Conservation (phyloP, 257 asterid species). For the Scutellaria barbata region DNA sequence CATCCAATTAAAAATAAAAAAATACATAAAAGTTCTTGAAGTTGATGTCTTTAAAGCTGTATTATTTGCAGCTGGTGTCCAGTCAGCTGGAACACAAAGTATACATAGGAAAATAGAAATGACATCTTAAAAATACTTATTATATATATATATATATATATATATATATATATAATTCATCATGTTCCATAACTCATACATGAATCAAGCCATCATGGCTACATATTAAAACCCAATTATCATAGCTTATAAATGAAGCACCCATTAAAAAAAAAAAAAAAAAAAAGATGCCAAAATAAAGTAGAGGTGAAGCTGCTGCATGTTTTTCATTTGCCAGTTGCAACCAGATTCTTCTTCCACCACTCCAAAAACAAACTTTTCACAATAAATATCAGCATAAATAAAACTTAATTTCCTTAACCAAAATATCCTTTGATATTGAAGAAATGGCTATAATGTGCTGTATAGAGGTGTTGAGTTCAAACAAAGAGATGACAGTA, state of each 20-base stretch:
- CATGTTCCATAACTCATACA: too few relatives aligned
- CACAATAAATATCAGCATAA: background rate
- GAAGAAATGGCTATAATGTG: slow-evolving; percentile 36
- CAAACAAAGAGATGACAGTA: slow-evolving; percentile 34
- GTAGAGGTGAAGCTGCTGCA: background rate
- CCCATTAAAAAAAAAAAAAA: background rate
- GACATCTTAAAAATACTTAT: too few relatives aligned
- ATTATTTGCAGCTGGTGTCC: too few relatives aligned
- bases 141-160: too few relatives aligned
- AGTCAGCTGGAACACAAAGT: too few relatives aligned
- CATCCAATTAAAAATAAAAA: too few relatives aligned
- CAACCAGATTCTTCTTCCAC: slow-evolving; percentile 9
- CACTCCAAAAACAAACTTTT: background rate
- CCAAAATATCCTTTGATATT: too few relatives aligned
- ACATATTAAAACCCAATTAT: background rate
- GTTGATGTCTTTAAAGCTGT: too few relatives aligned
- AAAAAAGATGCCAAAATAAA: background rate
- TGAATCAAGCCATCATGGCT: background rate
- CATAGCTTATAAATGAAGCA: slow-evolving; percentile 1
- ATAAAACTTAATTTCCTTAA: background rate
- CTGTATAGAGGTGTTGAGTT: slow-evolving; percentile 11
- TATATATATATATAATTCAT: too few relatives aligned
- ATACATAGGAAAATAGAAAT: too few relatives aligned
- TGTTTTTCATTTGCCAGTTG: background rate
- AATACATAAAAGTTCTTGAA: too few relatives aligned